Percentiles rank a stretch among this genome's conserved stretches.
Evolutionary conservation across 1,284 basidiomycete genomes (phyloP).

Genomic region (Malassezia furfur): DNA sequence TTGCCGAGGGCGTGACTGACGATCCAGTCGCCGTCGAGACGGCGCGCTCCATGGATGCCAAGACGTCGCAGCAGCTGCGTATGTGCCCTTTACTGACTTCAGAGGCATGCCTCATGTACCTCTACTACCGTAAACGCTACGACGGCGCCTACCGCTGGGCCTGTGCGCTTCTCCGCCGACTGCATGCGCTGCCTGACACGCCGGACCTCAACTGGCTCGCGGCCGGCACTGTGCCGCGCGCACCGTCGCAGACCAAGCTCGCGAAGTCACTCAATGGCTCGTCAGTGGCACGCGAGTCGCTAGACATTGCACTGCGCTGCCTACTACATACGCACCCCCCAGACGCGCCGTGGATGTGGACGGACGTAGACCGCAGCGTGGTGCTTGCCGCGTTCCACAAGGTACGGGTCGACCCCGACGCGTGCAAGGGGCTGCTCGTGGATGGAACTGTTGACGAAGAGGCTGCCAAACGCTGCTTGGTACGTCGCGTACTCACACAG

Average conservation of each 20-base stretch:
- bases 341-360: background rate
- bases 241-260: background rate
- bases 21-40: background rate
- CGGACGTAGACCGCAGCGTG: background rate
- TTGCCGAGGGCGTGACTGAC: background rate
- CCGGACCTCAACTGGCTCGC: background rate
- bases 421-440: background rate
- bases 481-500: slow-evolving; percentile 2
- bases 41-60: background rate
- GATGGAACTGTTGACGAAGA: background rate
- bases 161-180: background rate
- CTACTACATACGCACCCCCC: background rate
- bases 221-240: background rate
- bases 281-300: slow-evolving; percentile 3
- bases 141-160: slow-evolving; percentile 5
- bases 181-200: slow-evolving; percentile 2
- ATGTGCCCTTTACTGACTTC: background rate
- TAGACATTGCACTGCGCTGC: slow-evolving; percentile 13
- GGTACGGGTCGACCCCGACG: background rate
- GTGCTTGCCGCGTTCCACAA: slow-evolving; percentile 4
- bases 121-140: slow-evolving; percentile 3
- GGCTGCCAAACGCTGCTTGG: background rate
- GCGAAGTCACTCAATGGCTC: background rate
- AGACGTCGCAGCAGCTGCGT: slow-evolving; percentile 4
- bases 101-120: background rate